These are phyloP conservation scores for Backusella morwellensis DNA, from an alignment of 192 early-diverging fungal species.

Conservation along the genomic window DNA sequence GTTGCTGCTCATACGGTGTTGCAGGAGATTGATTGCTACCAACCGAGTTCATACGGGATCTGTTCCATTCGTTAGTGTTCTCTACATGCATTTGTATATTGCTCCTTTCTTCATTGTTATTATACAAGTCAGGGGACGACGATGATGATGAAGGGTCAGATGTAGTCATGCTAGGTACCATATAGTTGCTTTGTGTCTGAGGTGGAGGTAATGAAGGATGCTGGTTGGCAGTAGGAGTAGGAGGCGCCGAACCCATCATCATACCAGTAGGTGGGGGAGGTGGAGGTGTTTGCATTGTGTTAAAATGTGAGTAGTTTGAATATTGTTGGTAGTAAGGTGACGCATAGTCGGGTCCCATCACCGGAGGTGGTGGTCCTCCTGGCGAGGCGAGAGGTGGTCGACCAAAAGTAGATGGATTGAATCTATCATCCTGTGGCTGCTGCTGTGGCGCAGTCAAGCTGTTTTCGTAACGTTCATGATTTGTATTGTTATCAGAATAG, in stretches of 20 bases:
- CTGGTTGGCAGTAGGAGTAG: slow-evolving; percentile 16
- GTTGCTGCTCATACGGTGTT: slow-evolving; percentile 13
- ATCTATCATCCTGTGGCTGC: slow-evolving; percentile 14
- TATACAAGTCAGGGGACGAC: slow-evolving; percentile 39
- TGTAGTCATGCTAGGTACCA: slow-evolving; percentile 38
- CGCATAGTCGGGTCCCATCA: slow-evolving; percentile 20
- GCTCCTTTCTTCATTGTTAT: slow-evolving; percentile 11
- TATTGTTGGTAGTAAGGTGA: slow-evolving; percentile 15
- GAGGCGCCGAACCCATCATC: slow-evolving; percentile 28
- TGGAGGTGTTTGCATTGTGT: background rate
- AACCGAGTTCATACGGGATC: slow-evolving; percentile 10
- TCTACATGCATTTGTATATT: slow-evolving; percentile 18
- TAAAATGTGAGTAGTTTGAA: slow-evolving; percentile 8
- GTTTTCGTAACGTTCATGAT: slow-evolving; percentile 17
- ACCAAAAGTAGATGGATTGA: slow-evolving; percentile 12
- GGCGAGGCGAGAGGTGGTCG: slow-evolving; percentile 9
- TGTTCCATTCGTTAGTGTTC: slow-evolving; percentile 5
- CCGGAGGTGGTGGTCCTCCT: background rate
- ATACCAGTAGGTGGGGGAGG: background rate
- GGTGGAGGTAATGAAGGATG: slow-evolving; percentile 8
- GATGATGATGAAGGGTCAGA: slow-evolving; percentile 33
- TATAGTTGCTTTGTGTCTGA: slow-evolving; percentile 24
- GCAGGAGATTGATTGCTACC: slow-evolving; percentile 7
- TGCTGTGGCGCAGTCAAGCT: background rate
- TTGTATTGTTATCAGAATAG: slow-evolving; percentile 63